Evolutionary conservation across 2,329 filamentous ascomycete genomes (phyloP), one percentile per base, ranked within the genome.

Genomic region (Leptographium procerum): DNA sequence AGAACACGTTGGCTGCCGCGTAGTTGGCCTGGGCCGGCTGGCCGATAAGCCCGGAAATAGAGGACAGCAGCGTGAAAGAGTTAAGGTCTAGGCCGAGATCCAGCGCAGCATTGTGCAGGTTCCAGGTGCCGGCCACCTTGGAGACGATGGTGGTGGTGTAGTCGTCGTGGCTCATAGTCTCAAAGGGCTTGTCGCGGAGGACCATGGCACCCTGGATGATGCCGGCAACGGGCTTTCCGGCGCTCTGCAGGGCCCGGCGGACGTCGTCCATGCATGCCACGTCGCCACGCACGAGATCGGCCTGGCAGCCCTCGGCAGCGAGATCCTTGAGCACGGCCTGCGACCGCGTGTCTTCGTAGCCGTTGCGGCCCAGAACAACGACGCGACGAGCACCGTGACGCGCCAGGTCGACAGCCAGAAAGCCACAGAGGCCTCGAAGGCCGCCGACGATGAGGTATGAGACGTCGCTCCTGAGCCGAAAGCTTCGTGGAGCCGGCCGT

Each of bases 111-210:
- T 28, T 5, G 36, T 59, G 52, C 13, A 62, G 56, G 19, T 61
- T 61, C 29, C 31, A 40, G 0, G 63, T 61, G 4, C 63, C 61
- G 11, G 45, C n/a, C 2, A 64, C 60, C 33, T 65, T 65, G 19
- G 63, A n/a, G n/a, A n/a, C n/a, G n/a, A n/a, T n/a, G n/a, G n/a
- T n/a, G 2, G 70, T 67, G 11, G 69, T 70, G 62, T 77, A 83
- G 31, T 81, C 72, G 1, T 72, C n/a, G n/a, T n/a, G n/a, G n/a
- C n/a, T n/a, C n/a, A n/a, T n/a, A n/a, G n/a, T n/a, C n/a, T n/a
- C n/a, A n/a, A n/a, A n/a, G n/a, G n/a, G n/a, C n/a, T n/a, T n/a
- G 31, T 65, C 65, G 54, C 62, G 57, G 24, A 31, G 26, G 26
- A 53, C 52, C 40, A 57, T 52, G 8, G 48, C 58, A 16, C 40